phyloP scores from a whole-genome alignment of 768 basidiomycete genomes.

The Psilocybe azurescens region DNA sequence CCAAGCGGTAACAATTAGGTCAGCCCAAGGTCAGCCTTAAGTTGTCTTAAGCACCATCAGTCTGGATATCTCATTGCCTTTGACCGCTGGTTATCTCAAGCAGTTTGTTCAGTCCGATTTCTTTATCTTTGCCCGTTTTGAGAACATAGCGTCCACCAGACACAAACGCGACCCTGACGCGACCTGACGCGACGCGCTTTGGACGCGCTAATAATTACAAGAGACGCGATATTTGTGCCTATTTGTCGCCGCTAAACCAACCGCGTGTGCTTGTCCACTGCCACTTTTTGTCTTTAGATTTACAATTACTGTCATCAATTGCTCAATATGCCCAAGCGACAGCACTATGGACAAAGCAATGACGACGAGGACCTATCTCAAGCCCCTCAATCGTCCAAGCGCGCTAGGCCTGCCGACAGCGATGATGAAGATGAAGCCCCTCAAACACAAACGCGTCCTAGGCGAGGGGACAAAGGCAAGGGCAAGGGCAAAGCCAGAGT shows the following conservation, averaged over 20 bases:
- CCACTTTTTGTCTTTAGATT: background rate
- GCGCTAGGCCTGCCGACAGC: slow-evolving; percentile 34
- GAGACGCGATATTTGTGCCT: background rate
- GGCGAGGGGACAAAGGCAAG: slow-evolving; percentile 27
- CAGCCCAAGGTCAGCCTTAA: too few species aligned
- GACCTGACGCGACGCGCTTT: background rate
- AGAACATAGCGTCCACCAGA: too few species aligned
- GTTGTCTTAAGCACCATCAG: too few species aligned
- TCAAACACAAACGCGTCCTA: slow-evolving; percentile 23
- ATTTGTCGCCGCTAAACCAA: slow-evolving; percentile 4
- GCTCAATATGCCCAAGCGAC: slow-evolving; percentile 60
- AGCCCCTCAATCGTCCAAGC: slow-evolving; percentile 34
- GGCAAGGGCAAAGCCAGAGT: slow-evolving; percentile 39
- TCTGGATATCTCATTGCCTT: too few species aligned
- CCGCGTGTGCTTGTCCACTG: slow-evolving; percentile 1
- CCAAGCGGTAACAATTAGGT: too few species aligned
- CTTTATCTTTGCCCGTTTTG: too few species aligned
- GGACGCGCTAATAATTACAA: background rate
- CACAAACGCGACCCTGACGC: too few species aligned
- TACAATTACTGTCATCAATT: background rate
- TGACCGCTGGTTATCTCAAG: too few species aligned
- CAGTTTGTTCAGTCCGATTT: too few species aligned
- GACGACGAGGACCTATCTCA: slow-evolving; percentile 45
- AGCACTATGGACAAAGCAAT: slow-evolving; percentile 41
- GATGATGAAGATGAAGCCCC: slow-evolving; percentile 28